These are phyloP conservation scores for Zygotorulaspora florentina DNA, from an alignment of 805 yeast genomes.

Conservation along the genomic window DNA sequence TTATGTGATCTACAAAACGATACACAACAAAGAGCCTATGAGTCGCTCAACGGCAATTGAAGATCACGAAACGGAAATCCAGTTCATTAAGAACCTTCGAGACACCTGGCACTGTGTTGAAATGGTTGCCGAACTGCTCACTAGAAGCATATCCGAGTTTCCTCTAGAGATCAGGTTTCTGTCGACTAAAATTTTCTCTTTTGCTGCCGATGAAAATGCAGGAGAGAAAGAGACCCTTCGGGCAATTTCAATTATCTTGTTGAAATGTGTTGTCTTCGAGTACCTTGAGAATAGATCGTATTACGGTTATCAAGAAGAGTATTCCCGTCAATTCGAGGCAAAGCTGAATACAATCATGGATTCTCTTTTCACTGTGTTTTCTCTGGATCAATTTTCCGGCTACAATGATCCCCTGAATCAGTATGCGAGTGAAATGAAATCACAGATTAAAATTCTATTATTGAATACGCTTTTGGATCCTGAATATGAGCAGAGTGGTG, in stretches of 20 bases:
- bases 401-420: constrained; percentile 34
- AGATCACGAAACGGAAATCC: constrained; percentile 64
- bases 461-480: constrained; percentile 29
- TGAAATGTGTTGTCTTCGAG: constrained; percentile 25
- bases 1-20: constrained; percentile 43
- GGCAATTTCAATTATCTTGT: constrained; percentile 40
- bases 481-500: constrained; percentile 29
- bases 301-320: constrained; percentile 21
- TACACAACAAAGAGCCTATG: constrained; percentile 39
- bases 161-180: constrained; percentile 57
- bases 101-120: constrained; percentile 66
- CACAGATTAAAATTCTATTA: constrained; percentile 26
- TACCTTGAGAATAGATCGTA: constrained; percentile 21
- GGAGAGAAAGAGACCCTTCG: constrained; percentile 64
- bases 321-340: constrained; percentile 3
- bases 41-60: constrained; percentile 70
- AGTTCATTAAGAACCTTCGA: constrained; percentile 71
- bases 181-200: constrained; percentile 44
- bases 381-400: constrained; percentile 25
- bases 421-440: constrained; percentile 30
- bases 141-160: constrained; percentile 39
- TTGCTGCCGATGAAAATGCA: constrained; percentile 47
- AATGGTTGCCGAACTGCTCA: constrained; percentile 49
- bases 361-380: constrained; percentile 27
- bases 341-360: constrained; percentile 22